These are phyloP conservation scores for Persicaria tinctoria DNA, from an alignment of 148 eudicot genomes.

Conservation along the genomic window DNA sequence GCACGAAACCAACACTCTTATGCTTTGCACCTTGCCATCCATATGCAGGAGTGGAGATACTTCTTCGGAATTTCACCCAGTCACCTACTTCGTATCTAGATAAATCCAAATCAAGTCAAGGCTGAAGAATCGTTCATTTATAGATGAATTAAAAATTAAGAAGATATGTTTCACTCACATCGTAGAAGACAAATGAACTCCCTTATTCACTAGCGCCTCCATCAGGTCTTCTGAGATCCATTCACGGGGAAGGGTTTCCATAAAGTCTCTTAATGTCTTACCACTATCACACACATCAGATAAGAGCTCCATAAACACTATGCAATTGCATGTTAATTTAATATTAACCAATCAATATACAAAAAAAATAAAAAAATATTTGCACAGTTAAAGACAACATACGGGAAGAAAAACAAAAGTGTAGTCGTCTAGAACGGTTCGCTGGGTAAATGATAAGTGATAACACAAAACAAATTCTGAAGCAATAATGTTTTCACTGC, in stretches of 20 bases:
- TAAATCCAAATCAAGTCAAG: conserved; percentile 1
- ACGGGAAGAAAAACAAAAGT: not conserved
- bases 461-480: not conserved
- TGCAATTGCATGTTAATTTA: not conserved
- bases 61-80: conserved; percentile 89
- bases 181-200: conserved; percentile 86
- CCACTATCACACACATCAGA: conserved; percentile 49
- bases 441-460: not conserved
- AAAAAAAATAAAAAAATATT: not conserved
- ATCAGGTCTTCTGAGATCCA: conserved; percentile 97
- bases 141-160: conserved; percentile 3
- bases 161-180: conserved; percentile 41
- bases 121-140: conserved; percentile 1
- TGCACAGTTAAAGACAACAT: not conserved
- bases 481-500: not conserved
- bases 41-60: conserved; percentile 53
- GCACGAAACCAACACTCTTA: conserved; percentile 91
- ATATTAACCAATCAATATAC: not conserved
- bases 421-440: not conserved
- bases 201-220: conserved; percentile 74
- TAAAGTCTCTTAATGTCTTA: conserved; percentile 74
- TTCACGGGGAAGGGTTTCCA: conserved; percentile 98
- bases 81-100: conserved; percentile 79
- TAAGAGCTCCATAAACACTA: not conserved
- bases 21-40: conserved; percentile 97